phyloP scores from a whole-genome alignment of 257 asterid species.

The Solanum ossicruentum region DNA sequence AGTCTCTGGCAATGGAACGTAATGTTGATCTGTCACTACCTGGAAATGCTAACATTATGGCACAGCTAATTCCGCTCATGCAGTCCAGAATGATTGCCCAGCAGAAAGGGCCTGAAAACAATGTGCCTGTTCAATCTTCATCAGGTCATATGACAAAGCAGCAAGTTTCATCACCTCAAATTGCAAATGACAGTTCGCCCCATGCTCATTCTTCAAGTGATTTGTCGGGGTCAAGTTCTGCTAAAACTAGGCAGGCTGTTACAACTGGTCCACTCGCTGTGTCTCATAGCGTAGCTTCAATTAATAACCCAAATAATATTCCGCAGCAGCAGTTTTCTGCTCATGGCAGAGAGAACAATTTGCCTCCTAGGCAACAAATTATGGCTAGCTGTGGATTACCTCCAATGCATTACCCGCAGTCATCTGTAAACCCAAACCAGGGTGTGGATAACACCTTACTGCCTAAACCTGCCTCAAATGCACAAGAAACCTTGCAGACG shows the following conservation, averaged over 20 bases:
- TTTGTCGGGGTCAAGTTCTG: conserved; percentile 67
- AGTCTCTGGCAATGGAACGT: conserved; percentile 86
- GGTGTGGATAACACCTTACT: conserved; percentile 41
- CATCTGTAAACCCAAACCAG: conserved; percentile 48
- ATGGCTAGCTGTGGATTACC: conserved; percentile 53
- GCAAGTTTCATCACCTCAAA: conserved; percentile 51
- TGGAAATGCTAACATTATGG: conserved; percentile 66
- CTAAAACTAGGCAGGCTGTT: conserved; percentile 63
- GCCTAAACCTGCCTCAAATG: conserved; percentile 33
- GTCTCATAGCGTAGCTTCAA: conserved; percentile 28
- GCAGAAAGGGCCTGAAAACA: conserved; percentile 62
- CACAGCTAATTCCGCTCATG: conserved; percentile 69
- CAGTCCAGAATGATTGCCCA: conserved; percentile 79
- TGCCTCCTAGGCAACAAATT: conserved; percentile 64
- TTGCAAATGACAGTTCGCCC: conserved; percentile 70
- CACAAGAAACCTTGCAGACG: conserved; percentile 46
- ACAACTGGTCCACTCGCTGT: conserved; percentile 42
- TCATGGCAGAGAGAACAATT: conserved; percentile 57
- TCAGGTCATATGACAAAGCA: conserved; percentile 40
- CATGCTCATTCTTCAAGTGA: conserved; percentile 76
- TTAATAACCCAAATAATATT: conserved; percentile 31
- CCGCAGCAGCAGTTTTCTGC: conserved; percentile 51
- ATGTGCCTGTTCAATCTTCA: conserved; percentile 30
- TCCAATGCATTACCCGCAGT: conserved; percentile 33
- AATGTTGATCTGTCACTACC: conserved; percentile 88